Base-by-base conservation (phyloP, 1,284 basidiomycete genomes). In the Melampsora americana region DNA sequence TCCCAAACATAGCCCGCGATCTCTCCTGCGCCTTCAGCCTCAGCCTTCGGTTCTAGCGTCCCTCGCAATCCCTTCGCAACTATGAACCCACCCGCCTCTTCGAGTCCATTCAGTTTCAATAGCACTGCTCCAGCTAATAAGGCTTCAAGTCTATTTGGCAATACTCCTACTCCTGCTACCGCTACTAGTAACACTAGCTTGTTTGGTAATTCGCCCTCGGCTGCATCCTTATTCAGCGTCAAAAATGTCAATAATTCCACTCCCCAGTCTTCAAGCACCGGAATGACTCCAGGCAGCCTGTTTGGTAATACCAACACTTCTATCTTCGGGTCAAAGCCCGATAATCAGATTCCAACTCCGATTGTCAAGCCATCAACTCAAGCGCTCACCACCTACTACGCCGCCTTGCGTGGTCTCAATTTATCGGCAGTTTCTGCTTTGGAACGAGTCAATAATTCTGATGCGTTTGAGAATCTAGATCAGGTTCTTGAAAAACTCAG, bases 351-450 rank as follows among this genome's bases (percentile, higher is more conserved):
- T 5, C 14, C 56, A 20, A 64, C 42, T 35, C 62, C 69, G 3
- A 42, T 26, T 11, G 69, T 56, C 18, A 42, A 60, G 20, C 46
- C 20, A 30, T 65, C 61, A 9, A 28, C 35, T 39, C 28, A 73
- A 56, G 70, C 62, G 26, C 39, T 73, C 42, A 66, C 60, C 46
- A 65, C 14, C 20, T 73, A 53, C 32, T 73, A 73, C 23, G 44
- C 70, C 32, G 64, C 70, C 11, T 65, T 73, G 53, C 61, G 70
- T 18, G 70, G 70, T 66, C 62, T 73, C 23, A 73, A 73, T 39
- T 32, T 73, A 26, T 73, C 44, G 20, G 70, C 39, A 44, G 39
- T 32, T 2, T 53, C 62, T 23, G 61, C 70, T 18, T 42, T 73
- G 26, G 70, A 73, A 5, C 60, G 50, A 28, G 60, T 73, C 5